These are phyloP conservation scores for Colletotrichum liaoningense DNA, from an alignment of 2,329 filamentous ascomycete species.

Conservation along the genomic window DNA sequence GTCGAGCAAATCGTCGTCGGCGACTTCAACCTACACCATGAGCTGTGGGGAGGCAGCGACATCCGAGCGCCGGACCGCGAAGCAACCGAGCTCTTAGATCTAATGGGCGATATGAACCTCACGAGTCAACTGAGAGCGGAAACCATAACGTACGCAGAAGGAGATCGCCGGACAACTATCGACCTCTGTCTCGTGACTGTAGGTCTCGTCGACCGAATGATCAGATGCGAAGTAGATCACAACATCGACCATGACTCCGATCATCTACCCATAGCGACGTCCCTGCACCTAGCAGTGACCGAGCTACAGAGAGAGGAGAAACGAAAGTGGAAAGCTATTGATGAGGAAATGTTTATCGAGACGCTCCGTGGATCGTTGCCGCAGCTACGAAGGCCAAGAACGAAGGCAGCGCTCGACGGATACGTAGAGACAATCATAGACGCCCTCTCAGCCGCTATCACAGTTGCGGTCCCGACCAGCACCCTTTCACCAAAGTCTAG, in stretches of 20 bases:
- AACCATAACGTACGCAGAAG: neutral
- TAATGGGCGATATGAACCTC: too few species aligned
- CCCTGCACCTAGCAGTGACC: neutral
- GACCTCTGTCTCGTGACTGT: neutral
- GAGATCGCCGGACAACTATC: neutral
- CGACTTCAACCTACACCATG: neutral
- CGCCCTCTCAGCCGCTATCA: neutral
- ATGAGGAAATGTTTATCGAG: neutral
- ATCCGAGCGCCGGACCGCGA: too few species aligned
- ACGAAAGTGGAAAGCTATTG: neutral
- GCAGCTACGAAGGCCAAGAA: neutral
- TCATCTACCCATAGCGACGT: neutral
- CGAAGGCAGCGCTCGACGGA: constrained; percentile 3
- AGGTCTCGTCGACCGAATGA: neutral
- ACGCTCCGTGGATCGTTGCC: neutral
- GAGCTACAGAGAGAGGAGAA: neutral
- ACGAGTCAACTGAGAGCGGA: neutral
- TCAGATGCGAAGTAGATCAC: neutral
- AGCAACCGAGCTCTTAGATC: too few species aligned
- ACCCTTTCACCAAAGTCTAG: neutral
- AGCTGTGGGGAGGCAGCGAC: too few species aligned
- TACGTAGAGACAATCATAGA: neutral
- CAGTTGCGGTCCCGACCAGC: neutral
- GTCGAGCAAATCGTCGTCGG: neutral
- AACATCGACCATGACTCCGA: neutral